phyloP scores from a whole-genome alignment of 345 rosid genomes.

The Eucalyptus tenuipes region DNA sequence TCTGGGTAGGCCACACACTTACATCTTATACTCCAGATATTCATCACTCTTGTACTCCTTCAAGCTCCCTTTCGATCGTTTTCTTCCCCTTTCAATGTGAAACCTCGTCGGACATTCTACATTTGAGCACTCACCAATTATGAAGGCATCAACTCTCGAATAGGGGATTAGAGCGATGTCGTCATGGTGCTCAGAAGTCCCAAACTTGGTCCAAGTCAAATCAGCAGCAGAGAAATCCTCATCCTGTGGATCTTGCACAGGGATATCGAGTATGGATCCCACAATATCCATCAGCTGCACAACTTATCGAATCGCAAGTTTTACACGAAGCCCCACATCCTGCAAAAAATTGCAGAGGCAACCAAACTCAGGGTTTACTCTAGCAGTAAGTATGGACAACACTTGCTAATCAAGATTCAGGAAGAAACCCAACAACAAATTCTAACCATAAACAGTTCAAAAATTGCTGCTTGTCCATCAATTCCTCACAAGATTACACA shows the following conservation, averaged over 20 bases:
- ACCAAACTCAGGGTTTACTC: neutral
- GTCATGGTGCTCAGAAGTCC: conserved; percentile 66
- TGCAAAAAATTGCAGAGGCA: neutral
- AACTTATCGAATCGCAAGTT: neutral
- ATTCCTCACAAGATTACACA: neutral
- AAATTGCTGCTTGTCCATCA: neutral
- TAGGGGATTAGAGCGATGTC: conserved; percentile 73
- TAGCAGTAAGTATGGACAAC: neutral
- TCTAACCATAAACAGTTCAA: neutral
- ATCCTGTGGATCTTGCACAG: conserved; percentile 54
- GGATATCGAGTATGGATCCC: conserved; percentile 40
- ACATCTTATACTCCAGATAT: conserved; percentile 73
- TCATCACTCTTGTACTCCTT: conserved; percentile 70
- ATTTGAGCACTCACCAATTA: conserved; percentile 81
- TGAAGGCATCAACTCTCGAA: conserved; percentile 54
- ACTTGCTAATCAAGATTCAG: neutral
- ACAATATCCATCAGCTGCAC: conserved; percentile 30
- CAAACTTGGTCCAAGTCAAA: conserved; percentile 72
- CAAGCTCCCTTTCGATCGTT: conserved; percentile 51
- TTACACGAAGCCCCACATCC: neutral
- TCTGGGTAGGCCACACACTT: conserved; percentile 4
- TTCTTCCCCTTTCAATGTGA: conserved; percentile 85
- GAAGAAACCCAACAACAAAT: neutral
- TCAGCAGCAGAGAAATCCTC: conserved; percentile 74
- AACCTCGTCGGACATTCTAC: conserved; percentile 72